Conservation (phyloP, 768 basidiomycete species). For the Leccinum imitatum region DNA sequence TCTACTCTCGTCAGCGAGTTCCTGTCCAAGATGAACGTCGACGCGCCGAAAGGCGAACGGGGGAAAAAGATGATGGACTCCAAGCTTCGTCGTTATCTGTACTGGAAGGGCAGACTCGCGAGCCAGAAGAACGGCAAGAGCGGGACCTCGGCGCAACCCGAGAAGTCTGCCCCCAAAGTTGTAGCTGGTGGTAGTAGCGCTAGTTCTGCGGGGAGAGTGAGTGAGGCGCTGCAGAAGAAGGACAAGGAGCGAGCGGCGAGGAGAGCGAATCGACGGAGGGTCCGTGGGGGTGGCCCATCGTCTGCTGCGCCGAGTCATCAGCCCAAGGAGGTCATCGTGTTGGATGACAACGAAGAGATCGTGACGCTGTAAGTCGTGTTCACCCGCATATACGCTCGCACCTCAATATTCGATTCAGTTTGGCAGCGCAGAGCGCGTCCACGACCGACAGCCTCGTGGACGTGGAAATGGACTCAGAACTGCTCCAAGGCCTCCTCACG, state of each 20-base stretch:
- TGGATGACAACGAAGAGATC: slow-evolving; percentile 40
- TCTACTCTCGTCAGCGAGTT: slow-evolving; percentile 78
- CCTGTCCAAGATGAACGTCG: slow-evolving; percentile 59
- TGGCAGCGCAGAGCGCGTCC: slow-evolving; percentile 19
- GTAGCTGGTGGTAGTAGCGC: slow-evolving; percentile 5
- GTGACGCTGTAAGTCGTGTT: slow-evolving; percentile 52
- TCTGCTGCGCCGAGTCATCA: slow-evolving; percentile 9
- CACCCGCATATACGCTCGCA: too few species aligned
- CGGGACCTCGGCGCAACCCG: background rate
- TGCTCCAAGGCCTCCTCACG: slow-evolving; percentile 27
- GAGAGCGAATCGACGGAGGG: slow-evolving; percentile 62
- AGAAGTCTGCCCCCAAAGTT: slow-evolving; percentile 14
- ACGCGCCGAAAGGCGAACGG: slow-evolving; percentile 55
- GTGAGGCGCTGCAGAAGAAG: slow-evolving; percentile 77
- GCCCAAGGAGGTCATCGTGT: slow-evolving; percentile 10
- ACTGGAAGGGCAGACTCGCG: slow-evolving; percentile 66
- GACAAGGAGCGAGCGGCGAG: slow-evolving; percentile 62
- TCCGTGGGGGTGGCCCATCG: slow-evolving; percentile 67
- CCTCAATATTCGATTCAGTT: slow-evolving; percentile 8
- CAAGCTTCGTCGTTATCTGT: slow-evolving; percentile 70
- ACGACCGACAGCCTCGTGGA: slow-evolving; percentile 10
- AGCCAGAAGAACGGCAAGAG: slow-evolving; percentile 26
- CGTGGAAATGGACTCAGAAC: slow-evolving; percentile 18
- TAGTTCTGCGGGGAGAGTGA: slow-evolving; percentile 39
- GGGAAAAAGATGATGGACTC: slow-evolving; percentile 78